phyloP scores from a whole-genome alignment of 2,329 filamentous ascomycete genomes.

The Pseudocercospora fijiensis region DNA sequence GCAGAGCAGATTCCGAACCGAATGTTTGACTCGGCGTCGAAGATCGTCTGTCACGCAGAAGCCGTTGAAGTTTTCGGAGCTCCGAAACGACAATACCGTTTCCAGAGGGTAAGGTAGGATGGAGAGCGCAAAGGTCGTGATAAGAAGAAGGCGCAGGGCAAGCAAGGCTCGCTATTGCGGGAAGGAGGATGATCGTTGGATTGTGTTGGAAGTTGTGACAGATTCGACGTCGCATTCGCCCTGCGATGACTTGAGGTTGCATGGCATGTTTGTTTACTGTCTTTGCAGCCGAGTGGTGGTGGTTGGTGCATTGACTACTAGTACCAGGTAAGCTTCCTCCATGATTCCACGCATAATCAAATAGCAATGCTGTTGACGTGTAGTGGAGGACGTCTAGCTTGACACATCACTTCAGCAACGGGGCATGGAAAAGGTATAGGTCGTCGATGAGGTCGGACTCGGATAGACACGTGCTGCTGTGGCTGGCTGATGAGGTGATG shows the following conservation, averaged over 20 bases:
- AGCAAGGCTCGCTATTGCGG: not conserved
- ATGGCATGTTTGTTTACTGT: slow-evolving; percentile 2
- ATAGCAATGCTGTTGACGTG: not conserved
- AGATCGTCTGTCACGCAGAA: not conserved
- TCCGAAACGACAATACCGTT: not conserved
- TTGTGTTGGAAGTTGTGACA: not conserved
- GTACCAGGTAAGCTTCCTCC: not conserved
- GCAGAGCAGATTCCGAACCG: not conserved
- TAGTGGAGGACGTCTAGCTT: not conserved
- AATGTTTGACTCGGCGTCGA: not conserved
- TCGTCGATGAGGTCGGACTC: not conserved
- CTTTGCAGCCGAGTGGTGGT: not conserved
- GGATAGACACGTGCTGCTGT: not conserved
- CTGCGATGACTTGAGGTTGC: not conserved
- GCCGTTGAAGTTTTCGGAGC: not conserved
- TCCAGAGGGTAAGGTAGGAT: not conserved
- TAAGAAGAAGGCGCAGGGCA: not conserved
- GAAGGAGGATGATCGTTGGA: not conserved
- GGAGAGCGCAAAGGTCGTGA: not conserved
- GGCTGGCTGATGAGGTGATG: not conserved
- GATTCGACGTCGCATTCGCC: not conserved
- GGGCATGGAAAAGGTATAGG: not conserved
- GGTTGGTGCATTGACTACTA: not conserved
- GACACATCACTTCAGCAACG: not conserved
- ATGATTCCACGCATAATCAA: no score